phyloP scores from a whole-genome alignment of 148 eudicot genomes.

The Beta vulgaris region DNA sequence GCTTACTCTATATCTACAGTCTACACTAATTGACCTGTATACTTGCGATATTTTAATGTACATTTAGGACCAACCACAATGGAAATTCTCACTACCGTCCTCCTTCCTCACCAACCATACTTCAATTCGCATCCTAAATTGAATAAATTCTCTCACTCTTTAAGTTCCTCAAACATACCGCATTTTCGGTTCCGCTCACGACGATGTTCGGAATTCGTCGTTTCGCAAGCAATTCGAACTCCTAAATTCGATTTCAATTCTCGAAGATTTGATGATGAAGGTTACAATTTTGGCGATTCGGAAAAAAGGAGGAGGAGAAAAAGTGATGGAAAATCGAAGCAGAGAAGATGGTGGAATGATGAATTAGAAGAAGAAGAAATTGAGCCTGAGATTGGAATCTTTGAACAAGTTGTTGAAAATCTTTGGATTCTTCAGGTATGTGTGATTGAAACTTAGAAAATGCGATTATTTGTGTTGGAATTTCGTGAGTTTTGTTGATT shows the following conservation, averaged over 20 bases:
- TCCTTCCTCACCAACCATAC: neutral
- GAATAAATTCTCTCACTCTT: neutral
- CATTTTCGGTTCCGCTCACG: neutral
- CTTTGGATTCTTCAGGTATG: slow-evolving; percentile 32
- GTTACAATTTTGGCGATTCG: neutral
- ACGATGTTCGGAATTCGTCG: neutral
- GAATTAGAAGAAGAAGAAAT: neutral
- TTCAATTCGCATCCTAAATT: neutral
- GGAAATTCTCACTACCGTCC: neutral
- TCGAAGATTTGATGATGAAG: neutral
- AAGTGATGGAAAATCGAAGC: slow-evolving; percentile 10
- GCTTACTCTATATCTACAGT: too few species aligned
- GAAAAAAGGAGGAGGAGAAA: neutral
- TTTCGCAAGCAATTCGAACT: slow-evolving; percentile 1
- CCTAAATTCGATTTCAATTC: slow-evolving; percentile 11
- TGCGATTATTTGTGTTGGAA: neutral
- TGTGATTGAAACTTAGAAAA: too few species aligned
- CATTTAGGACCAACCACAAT: too few species aligned
- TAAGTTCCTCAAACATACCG: neutral
- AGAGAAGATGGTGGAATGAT: slow-evolving; percentile 21
- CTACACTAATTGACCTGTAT: too few species aligned
- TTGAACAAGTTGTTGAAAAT: slow-evolving; percentile 16
- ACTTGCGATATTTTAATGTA: too few species aligned
- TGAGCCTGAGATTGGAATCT: neutral
- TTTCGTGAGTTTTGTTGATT: neutral